Evolutionary conservation across 2,329 filamentous ascomycete genomes (phyloP), one percentile per base, ranked within the genome.

Genomic region (Nectriaceae sp.): DNA sequence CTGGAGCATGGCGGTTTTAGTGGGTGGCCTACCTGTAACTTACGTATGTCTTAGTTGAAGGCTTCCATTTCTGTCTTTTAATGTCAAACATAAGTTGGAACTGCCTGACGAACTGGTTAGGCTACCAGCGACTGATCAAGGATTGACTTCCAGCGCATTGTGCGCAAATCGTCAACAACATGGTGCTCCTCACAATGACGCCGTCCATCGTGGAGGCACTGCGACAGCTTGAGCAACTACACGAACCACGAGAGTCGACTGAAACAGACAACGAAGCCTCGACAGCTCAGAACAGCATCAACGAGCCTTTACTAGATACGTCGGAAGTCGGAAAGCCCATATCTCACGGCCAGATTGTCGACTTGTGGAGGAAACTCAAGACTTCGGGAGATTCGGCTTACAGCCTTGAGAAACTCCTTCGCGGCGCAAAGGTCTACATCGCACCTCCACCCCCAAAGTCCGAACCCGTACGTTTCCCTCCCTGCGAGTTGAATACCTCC

Each of bases 141-240:
- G n/a, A n/a, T n/a, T n/a, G n/a, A n/a, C n/a, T n/a, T n/a, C n/a
- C n/a, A n/a, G n/a, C n/a, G n/a, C n/a, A n/a, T n/a, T n/a, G n/a
- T n/a, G n/a, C n/a, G n/a, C n/a, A n/a, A n/a, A n/a, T n/a, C n/a
- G 26, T 31, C 26, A 8, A 10, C 15, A 52, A 4, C 3, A 93
- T 93, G 89, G 88, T 92, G 16, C 75, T 88, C 37, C 82, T 94
- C 36, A 89, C 85, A n/a, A 87, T 90, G 76, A 92, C 88, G 4
- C 67, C 80, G 59, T 74, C 80, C 57, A 82, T 89, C 22, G 81
- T 86, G 70, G 82, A 83, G 65, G 86, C 79, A 0, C 63, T 92
- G 11, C 60, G 73, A 15, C 67, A 59, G 49, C 52, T 72, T 13
- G 11, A 33, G 26, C 8, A 49, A 16, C 41, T 21, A 47, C 22